Base-by-base conservation (phyloP, 768 basidiomycete genomes). In the Trametes cubensis region DNA sequence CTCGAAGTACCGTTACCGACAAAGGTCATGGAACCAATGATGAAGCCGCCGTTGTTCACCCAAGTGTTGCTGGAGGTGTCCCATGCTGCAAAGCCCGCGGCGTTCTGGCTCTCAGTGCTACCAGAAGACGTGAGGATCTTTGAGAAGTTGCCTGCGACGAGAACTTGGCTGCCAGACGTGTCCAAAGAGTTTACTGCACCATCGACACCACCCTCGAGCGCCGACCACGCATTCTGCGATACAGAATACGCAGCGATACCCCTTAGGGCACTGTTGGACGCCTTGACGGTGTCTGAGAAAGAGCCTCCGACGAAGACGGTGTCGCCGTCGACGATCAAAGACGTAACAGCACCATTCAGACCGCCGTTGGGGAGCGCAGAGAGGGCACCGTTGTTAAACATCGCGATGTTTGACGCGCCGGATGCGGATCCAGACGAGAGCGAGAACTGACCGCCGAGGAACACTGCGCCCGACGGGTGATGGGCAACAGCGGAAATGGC, bases 221-320 rank as follows among this genome's bases (percentile, higher is more conserved):
- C 60, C 15, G 73, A 75, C 95, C 95, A 98, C 11, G 80, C 70
- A 61, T 87, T 82, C 30, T 78, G 78, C 54, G 76, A 68, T 13
- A 93, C 76, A 65, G 94, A 82, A 73, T 94, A 98, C 55, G 84
- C 70, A 0, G 88, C 93, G 34, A 96, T 74, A 39, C 86, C 82
- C 46, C 73, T 74, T 39, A 94, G 75, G 38, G 74, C 76, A 56
- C 83, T 82, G 48, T 80, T 76, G 0, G 87, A 84, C 17, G 80
- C 76, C 6, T 80, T 76, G 1, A 73, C 72, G 0, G 93, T 90
- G 63, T 90, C 87, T 0, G 80, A 81, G 78, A 99, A 99, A 0
- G 85, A 78, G 0, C 97, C 97, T n/a, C 94, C 96, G 42, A 95
- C 85, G 71, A 83, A 97, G 13, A 98, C 74, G 20, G 78, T 78